Evolutionary conservation across 2,329 filamentous ascomycete genomes (phyloP).

Genomic region (Coniochaeta pulveracea): DNA sequence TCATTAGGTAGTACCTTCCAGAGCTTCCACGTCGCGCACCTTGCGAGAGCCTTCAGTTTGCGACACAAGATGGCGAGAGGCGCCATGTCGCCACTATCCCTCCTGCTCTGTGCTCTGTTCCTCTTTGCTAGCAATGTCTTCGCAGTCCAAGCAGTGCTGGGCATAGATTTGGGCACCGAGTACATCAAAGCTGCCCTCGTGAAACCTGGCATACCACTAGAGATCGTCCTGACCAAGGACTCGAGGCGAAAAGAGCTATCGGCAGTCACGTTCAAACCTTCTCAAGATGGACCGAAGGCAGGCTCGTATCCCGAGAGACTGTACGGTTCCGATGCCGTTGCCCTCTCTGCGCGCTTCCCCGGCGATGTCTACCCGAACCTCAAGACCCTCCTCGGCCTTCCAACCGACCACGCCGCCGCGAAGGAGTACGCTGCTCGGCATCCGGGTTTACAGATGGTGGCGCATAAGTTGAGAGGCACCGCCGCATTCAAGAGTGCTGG

Average conservation of each 20-base stretch:
- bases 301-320: conserved; percentile 74
- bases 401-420: conserved; percentile 47
- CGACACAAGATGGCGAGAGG: conserved; percentile 22
- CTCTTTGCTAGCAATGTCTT: conserved; percentile 36
- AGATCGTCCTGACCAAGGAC: conserved; percentile 96
- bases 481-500: conserved; percentile 70
- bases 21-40: no score
- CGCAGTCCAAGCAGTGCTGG: conserved; percentile 64
- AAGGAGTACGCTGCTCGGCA: conserved; percentile 64
- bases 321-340: conserved; percentile 86
- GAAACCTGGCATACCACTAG: conserved; percentile 92
- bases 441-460: conserved; percentile 63
- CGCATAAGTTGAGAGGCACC: conserved; percentile 50
- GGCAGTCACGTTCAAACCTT: conserved; percentile 86
- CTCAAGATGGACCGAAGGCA: conserved; percentile 48
- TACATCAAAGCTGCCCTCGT: conserved; percentile 95
- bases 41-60: not conserved
- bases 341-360: conserved; percentile 77
- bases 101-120: conserved; percentile 26
- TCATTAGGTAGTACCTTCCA: no score
- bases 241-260: conserved; percentile 91
- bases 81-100: conserved; percentile 21
- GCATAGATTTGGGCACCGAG: conserved; percentile 88
- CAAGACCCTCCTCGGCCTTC: conserved; percentile 77
- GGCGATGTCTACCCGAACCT: conserved; percentile 91